Evolutionary conservation across 1,284 basidiomycete genomes (phyloP), one percentile per base, ranked within the genome.

Genomic region (Pholiota adiposa): DNA sequence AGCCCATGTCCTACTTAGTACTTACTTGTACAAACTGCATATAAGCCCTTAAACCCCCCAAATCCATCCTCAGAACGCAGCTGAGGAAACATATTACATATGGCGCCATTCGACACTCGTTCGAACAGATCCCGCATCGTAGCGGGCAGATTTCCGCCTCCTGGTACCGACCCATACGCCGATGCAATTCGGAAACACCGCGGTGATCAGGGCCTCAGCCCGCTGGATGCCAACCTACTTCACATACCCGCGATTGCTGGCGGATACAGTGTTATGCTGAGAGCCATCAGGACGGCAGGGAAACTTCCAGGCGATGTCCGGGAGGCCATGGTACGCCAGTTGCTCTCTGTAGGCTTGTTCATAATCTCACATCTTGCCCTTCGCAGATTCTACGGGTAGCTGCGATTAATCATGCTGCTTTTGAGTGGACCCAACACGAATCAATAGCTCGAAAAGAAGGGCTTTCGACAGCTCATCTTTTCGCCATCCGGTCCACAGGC

Each of bases 361-460:
- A n/a, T n/a, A n/a, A n/a, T 46, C 58, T 27, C 54, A 33, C 59
- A 23, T 58, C 31, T 48, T 43, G 27, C 7, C 18, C 31, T 7
- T 40, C 56, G 4, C 62, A 84, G 82, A 84, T 84, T 54, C 71
- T 84, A 27, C 75, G 83, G 8, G 79, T 85, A 16, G 83, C 82
- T 23, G 83, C 80, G 0, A 67, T 80, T n/a, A 86, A 85, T 63
- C 64, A 72, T 33, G 83, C 83, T 18, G 74, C 77, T 9, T 86
- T 81, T 58, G 83, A 85, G 69, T 86, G 84, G 84, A 79, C 81
- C 14, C 81, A 83, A 18, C 83, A 85, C 61, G 83, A 83, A 56
- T 74, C 67, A 27, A 72, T 84, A 16, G 84, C 75, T 1, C 71
- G 80, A 12, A 66, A 71, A 9, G 73, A 75, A 56, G 83, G 83